These are phyloP conservation scores for Pseudomassariella vexata DNA, from an alignment of 2,329 filamentous ascomycete genomes.

Conservation along the genomic window DNA sequence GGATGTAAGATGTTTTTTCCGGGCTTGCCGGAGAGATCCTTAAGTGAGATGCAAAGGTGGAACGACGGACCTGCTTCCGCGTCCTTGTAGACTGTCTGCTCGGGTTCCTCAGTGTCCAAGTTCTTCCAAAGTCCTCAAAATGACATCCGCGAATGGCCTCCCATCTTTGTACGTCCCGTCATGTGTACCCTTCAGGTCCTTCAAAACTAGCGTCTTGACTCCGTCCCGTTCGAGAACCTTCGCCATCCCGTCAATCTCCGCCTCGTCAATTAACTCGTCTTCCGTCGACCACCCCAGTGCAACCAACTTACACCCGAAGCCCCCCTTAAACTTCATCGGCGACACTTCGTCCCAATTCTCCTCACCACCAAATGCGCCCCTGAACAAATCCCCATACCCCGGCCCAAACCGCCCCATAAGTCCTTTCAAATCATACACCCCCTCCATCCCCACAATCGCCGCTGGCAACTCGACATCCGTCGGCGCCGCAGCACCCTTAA, in stretches of 20 bases:
- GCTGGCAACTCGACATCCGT: slow-evolving; percentile 32
- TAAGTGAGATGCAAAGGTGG: no score
- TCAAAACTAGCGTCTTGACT: slow-evolving; percentile 14
- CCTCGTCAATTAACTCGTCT: slow-evolving; percentile 46
- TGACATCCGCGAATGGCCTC: neutral
- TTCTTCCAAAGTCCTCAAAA: neutral
- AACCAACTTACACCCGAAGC: slow-evolving; percentile 26
- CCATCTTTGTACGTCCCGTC: slow-evolving; percentile 6
- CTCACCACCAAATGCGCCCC: slow-evolving; percentile 55
- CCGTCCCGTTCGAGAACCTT: slow-evolving; percentile 36
- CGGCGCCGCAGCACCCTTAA: slow-evolving; percentile 13
- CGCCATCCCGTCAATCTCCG: slow-evolving; percentile 54
- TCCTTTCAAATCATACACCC: slow-evolving; percentile 60
- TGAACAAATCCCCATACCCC: slow-evolving; percentile 52
- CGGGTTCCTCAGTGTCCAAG: no score
- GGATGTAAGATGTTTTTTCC: no score
- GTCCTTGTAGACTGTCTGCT: no score
- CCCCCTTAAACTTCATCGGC: slow-evolving; percentile 39
- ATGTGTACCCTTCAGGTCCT: slow-evolving; percentile 4
- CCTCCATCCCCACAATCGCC: slow-evolving; percentile 56
- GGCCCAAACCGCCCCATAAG: slow-evolving; percentile 40
- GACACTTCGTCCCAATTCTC: slow-evolving; percentile 48
- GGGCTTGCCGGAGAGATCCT: no score
- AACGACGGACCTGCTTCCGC: no score
- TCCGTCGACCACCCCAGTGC: slow-evolving; percentile 40